These are phyloP conservation scores for Lachnellula cervina DNA, from an alignment of 2,329 filamentous ascomycete species.

Conservation along the genomic window DNA sequence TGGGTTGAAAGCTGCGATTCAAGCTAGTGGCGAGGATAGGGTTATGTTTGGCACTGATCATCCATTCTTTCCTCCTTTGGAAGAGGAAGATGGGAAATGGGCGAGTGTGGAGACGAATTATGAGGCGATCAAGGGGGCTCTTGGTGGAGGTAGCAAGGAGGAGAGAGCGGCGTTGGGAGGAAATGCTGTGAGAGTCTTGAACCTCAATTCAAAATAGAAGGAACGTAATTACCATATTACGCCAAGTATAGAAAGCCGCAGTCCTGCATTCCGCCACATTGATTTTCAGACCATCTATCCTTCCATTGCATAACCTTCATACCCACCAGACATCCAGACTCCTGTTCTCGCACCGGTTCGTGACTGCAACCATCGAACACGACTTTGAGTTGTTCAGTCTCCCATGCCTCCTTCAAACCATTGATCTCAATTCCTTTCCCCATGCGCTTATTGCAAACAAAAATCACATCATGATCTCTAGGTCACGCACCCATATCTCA, in stretches of 20 bases:
- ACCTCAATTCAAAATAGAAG: constrained; percentile 10
- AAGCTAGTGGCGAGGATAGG: constrained; percentile 62
- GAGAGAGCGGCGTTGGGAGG: constrained; percentile 53
- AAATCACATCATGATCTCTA: too few species aligned
- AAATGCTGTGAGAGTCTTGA: constrained; percentile 53
- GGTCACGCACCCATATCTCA: too few species aligned
- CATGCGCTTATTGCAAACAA: too few species aligned
- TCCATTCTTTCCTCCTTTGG: constrained; percentile 77
- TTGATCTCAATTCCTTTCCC: too few species aligned
- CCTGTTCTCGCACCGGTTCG: background rate
- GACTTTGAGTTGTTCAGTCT: background rate
- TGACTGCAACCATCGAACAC: background rate
- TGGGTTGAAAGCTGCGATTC: constrained; percentile 65
- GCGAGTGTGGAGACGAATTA: constrained; percentile 61
- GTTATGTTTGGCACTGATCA: constrained; percentile 80
- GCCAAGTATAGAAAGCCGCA: background rate
- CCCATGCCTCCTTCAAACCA: too few species aligned
- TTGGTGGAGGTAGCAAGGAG: constrained; percentile 41
- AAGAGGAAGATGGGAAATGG: constrained; percentile 61
- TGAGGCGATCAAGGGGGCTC: constrained; percentile 48
- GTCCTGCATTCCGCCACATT: background rate
- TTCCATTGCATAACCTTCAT: background rate
- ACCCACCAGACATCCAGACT: background rate
- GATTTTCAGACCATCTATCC: too few species aligned
- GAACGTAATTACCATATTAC: background rate